Conservation (phyloP, 1,139 yeast species). For the Hyphopichia khmerensis region DNA sequence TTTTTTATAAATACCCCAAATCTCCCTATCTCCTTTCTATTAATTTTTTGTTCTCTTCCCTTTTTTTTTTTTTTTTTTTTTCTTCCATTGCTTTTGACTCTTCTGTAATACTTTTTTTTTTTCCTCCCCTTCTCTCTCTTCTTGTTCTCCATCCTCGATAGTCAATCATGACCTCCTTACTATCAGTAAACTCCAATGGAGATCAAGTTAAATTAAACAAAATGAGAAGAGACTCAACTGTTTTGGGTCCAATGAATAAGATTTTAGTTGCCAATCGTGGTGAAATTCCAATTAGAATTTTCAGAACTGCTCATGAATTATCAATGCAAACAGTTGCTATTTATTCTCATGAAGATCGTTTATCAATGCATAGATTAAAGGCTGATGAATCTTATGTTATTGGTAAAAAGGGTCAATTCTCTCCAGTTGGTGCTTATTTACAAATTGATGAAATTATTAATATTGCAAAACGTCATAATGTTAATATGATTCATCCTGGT, state of each 20-base stretch:
- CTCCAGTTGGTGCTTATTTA: constrained; percentile 95
- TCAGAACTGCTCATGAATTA: constrained; percentile 96
- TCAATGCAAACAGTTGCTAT: constrained; percentile 98
- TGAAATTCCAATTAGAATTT: constrained; percentile 86
- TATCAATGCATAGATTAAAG: constrained; percentile 91
- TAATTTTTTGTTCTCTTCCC: not conserved
- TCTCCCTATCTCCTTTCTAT: not conserved
- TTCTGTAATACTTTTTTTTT: not conserved
- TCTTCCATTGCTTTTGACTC: constrained; percentile 4
- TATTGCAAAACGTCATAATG: constrained; percentile 85
- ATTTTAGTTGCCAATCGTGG: constrained; percentile 94
- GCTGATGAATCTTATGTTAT: constrained; percentile 93
- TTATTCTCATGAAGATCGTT: constrained; percentile 92
- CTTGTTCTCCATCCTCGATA: constrained; percentile 4
- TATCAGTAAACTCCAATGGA: constrained; percentile 12
- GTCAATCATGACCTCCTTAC: constrained; percentile 15
- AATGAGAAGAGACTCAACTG: constrained; percentile 63
- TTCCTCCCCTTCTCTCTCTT: constrained; percentile 5
- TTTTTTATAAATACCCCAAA: not conserved
- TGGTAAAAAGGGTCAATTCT: constrained; percentile 83
- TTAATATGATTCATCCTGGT: constrained; percentile 98
- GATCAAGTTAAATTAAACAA: constrained; percentile 37
- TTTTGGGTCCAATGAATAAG: constrained; percentile 67
- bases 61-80: not conserved
- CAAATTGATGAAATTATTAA: constrained; percentile 93